Percentiles rank a stretch among this genome's conserved stretches.
These are phyloP conservation scores for Populus hybrid DNA, from an alignment of 441 rosid species.

Conservation along the genomic window DNA sequence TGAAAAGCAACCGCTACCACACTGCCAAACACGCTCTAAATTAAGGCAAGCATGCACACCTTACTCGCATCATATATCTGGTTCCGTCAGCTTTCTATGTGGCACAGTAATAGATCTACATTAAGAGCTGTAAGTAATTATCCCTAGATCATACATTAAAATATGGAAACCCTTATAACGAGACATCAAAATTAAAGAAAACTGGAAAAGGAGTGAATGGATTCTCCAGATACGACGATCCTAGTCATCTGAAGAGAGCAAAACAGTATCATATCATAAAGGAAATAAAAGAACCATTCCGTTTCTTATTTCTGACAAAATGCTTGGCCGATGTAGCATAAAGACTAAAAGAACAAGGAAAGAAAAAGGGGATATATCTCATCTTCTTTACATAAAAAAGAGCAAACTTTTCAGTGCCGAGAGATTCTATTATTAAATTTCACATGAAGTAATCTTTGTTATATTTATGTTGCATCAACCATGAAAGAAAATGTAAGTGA, in stretches of 20 bases:
- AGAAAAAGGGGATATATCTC: background rate
- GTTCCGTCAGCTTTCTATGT: slow-evolving; percentile 97
- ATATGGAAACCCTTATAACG: background rate
- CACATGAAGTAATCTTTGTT: too few relatives aligned
- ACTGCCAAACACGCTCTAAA: too few relatives aligned
- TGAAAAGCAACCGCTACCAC: too few relatives aligned
- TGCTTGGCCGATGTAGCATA: background rate
- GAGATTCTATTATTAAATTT: too few relatives aligned
- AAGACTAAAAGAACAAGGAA: background rate
- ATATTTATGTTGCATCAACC: too few relatives aligned
- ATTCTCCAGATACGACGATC: background rate
- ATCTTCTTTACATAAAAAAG: background rate
- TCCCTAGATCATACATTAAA: slow-evolving; percentile 42
- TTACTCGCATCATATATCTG: slow-evolving; percentile 77
- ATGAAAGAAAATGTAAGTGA: too few relatives aligned
- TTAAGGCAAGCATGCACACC: slow-evolving; percentile 41
- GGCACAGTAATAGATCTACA: slow-evolving; percentile 66
- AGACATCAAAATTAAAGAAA: background rate
- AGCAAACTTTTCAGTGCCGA: too few relatives aligned
- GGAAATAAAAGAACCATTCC: background rate
- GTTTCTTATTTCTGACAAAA: background rate
- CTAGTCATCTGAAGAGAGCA: background rate
- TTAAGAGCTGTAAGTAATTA: slow-evolving; percentile 56
- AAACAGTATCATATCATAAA: background rate
- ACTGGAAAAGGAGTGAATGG: background rate